A percentile compares a stretch with the other conserved stretches of the same genome.
Conservation (phyloP, 805 yeast genomes). For the Yamadazyma olivae region DNA sequence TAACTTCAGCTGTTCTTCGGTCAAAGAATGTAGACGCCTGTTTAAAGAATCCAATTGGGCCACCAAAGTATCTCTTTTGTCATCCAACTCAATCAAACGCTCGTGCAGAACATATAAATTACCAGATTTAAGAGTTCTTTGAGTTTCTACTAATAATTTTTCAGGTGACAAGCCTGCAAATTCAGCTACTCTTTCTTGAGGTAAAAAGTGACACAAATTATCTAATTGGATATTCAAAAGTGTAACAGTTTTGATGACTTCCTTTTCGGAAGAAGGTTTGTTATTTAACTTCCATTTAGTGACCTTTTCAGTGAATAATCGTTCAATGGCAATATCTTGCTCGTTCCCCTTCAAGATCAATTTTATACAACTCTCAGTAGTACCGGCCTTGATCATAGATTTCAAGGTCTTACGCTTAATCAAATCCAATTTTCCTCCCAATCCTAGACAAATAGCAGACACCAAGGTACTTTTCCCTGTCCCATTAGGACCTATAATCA, state of each 20-base stretch:
- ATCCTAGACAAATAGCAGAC: constrained; percentile 86
- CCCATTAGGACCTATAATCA: constrained; percentile 96
- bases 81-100: constrained; percentile 51
- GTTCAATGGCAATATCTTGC: constrained; percentile 35
- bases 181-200: constrained; percentile 93
- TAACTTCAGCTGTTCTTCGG: constrained; percentile 34
- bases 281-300: constrained; percentile 55
- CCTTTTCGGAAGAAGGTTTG: constrained; percentile 34
- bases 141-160: constrained; percentile 70
- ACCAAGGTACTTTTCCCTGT: constrained; percentile 92
- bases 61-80: constrained; percentile 23
- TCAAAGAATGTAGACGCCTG: constrained; percentile 28
- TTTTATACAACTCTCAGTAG: constrained; percentile 42
- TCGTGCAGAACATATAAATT: constrained; percentile 57
- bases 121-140: constrained; percentile 70
- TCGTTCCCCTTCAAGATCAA: constrained; percentile 44
- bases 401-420: constrained; percentile 67
- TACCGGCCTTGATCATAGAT: constrained; percentile 74
- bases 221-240: constrained; percentile 77
- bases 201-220: constrained; percentile 89
- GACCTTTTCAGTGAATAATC: constrained; percentile 46
- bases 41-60: constrained; percentile 26
- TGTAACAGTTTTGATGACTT: constrained; percentile 44
- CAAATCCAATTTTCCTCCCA: constrained; percentile 73
- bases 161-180: constrained; percentile 83